Evolutionary conservation across 352 stramenopile species (phyloP), one percentile per base, ranked within the genome.

Genomic region (Phytophthora fragariae): DNA sequence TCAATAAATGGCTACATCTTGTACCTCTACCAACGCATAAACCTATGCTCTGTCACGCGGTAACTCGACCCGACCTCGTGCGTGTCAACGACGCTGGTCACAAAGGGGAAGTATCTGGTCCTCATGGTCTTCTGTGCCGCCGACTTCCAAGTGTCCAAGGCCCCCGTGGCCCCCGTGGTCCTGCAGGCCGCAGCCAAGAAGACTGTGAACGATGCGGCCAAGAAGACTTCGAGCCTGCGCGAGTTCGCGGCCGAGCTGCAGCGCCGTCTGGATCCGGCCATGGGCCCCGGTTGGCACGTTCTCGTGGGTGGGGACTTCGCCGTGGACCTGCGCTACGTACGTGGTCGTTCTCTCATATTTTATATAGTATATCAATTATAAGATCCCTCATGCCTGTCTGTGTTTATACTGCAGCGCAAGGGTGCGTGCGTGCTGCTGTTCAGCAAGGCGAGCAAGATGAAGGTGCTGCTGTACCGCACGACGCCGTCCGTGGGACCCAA

Each of bases 251-350:
- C 68, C 19, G 65, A 72, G 15, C 41, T 90, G 46, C 78, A 88
- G 63, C 60, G 62, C 17, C 54, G 70, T 35, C 70, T 92, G 46
- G 85, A 93, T 63, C 33, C 65, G 14, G 67, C 78, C 33, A 77
- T 89, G 37, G 86, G 88, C 12, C 39, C 70, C 5, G 88, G 86
- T 14, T 95, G 88, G 88, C 88, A 95, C 60, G 76, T 95, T 39
- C 62, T 92, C 24, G 85, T 83, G 7, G 86, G 88, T 39, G 68
- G 73, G 0, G 86, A 95, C 70, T 93, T 93, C 70, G 79, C 86
- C 1, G 86, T 95, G 12, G 86, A 95, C 65, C 57, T 95, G 14
- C 88, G 86, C 68, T 93, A 92, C 78, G 88, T 95, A 84, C 21
- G 86, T 50, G 5, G 44, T 21, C 63, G 14, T 2, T 33, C 39